Base-by-base conservation (phyloP, 2,329 filamentous ascomycete genomes). In the Diaporthe destruens region DNA sequence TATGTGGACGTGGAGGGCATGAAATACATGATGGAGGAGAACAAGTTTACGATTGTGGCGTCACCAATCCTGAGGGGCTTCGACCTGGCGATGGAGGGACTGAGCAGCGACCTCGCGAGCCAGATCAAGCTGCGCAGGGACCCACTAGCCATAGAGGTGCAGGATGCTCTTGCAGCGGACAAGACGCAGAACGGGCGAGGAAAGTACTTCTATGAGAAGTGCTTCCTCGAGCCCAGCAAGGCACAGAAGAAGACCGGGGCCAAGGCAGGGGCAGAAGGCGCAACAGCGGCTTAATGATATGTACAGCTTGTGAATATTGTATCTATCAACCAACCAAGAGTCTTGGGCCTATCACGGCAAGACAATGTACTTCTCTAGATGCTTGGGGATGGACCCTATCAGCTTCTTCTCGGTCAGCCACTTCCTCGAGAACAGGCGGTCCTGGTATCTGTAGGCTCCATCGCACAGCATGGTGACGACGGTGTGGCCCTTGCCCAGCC, bases 371-470 rank as follows among this genome's bases (percentile, higher is more conserved):
- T 95, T 98, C 81, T 93, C 90, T 80, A 98, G 83, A 80, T 94
- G 91, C 85, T 94, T 89, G 8, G 96, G 96, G 80, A 99, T 92
- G 55, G 95, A 92, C 36, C 85, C 89, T 57, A 96, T 82, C 76
- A 99, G 85, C 72, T 93, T 93, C 90, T 98, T 99, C 79, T 91
- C 90, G 81, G 91, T 87, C 77, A 99, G 84, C 96, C 96, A 99
- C 82, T 93, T 95, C 82, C 90, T 90, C 57, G 94, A 97, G 85
- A 99, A 99, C 75, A 99, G 82, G 47, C 96, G 88, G 76, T 99
- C 96, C 6, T 96, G 96, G 81, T 99, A 99, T 79, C 96, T 87
- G 81, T 99, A 98, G n/a, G 96, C 96, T 74, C 96, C 96, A 81
- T 99, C 96, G 80, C 94, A 98, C 56, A 99, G 88, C 72, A 98